Conservation (phyloP, 2,329 filamentous ascomycete species). For the Diaporthe amygdali region DNA sequence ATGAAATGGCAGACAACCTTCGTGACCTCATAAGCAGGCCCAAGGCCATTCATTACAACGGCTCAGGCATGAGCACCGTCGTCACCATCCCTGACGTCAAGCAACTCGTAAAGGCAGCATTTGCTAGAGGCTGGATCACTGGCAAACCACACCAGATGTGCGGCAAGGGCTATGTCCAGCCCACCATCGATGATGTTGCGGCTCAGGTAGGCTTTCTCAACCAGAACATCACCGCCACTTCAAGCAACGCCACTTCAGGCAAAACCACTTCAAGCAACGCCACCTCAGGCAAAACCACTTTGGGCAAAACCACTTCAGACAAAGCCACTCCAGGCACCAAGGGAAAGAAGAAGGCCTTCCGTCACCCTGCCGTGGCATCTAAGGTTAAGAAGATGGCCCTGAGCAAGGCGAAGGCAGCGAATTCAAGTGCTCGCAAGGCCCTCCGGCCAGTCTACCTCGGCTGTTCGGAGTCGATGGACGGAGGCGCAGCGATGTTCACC, state of each 20-base stretch:
- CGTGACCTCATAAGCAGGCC: not conserved
- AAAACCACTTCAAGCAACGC: too few species aligned
- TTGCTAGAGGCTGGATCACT: not conserved
- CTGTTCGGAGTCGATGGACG: not conserved
- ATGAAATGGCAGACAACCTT: not conserved
- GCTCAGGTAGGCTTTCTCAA: not conserved
- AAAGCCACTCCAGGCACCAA: not conserved
- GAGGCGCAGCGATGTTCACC: accelerated
- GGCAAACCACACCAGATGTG: not conserved
- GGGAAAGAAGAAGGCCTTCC: not conserved
- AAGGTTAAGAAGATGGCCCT: not conserved
- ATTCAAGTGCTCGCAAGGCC: too few species aligned
- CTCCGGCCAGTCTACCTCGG: not conserved
- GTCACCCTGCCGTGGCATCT: not conserved
- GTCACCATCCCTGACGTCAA: not conserved
- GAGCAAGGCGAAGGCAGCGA: not conserved
- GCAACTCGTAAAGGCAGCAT: not conserved
- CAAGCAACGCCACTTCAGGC: not conserved
- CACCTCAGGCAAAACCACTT: too few species aligned
- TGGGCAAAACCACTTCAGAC: not conserved
- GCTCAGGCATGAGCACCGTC: not conserved
- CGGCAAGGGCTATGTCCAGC: not conserved
- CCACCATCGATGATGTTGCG: not conserved
- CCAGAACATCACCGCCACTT: not conserved
- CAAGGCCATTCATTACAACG: not conserved